Evolutionary conservation across 2,329 filamentous ascomycete genomes (phyloP).

Genomic region (Drechslerella coelobrocha): DNA sequence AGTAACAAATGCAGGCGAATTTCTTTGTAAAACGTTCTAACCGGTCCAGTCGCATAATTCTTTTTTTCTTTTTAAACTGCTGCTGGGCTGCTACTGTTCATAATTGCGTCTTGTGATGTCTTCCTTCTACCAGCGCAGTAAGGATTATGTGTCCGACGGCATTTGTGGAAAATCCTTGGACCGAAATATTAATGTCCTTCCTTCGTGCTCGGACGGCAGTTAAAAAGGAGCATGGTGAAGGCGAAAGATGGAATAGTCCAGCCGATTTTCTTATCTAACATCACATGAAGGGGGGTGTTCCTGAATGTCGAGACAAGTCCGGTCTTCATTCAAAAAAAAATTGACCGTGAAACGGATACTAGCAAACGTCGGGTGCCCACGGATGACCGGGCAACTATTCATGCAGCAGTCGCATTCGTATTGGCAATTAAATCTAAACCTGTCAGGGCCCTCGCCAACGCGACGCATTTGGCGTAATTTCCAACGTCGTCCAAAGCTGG

Average conservation of each 20-base stretch:
- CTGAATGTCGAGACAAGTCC: not conserved
- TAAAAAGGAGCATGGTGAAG: not conserved
- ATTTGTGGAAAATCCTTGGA: slow-evolving; percentile 3
- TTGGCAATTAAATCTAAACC: not conserved
- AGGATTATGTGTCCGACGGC: slow-evolving; percentile 7
- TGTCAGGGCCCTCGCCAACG: not conserved
- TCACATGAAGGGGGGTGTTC: slow-evolving; percentile 3
- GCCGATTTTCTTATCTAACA: not conserved
- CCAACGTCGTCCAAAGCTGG: not conserved
- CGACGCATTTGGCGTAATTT: slow-evolving; percentile 18
- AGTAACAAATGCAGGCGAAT: not conserved
- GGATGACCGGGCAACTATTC: not conserved
- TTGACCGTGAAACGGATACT: not conserved
- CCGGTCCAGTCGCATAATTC: not conserved
- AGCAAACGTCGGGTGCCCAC: not conserved
- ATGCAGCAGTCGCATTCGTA: slow-evolving; percentile 4
- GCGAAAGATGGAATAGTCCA: not conserved
- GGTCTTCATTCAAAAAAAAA: not conserved
- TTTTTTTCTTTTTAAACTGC: not conserved
- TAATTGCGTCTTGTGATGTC: not conserved
- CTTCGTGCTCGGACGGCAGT: slow-evolving; percentile 3
- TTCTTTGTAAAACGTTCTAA: not conserved
- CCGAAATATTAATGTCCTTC: slow-evolving; percentile 6
- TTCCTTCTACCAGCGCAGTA: not conserved
- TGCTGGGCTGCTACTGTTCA: too few species aligned